Evolutionary conservation across 768 basidiomycete genomes (phyloP).

Genomic region (Pleurotus tuber-regium): DNA sequence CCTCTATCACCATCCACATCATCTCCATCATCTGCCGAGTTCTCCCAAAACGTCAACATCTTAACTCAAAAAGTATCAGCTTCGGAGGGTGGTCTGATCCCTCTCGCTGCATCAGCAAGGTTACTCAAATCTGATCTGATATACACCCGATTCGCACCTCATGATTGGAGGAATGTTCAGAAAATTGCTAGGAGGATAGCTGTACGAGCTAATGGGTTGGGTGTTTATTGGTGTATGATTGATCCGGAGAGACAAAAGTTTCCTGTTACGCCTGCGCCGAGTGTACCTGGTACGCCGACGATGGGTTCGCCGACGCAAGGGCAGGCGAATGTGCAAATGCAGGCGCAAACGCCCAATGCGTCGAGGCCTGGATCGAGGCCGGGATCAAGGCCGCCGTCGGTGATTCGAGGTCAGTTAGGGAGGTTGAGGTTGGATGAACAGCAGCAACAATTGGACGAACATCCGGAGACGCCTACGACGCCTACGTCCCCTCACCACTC

Average conservation of each 20-base stretch:
- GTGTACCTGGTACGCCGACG: not conserved
- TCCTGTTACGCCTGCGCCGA: conserved; percentile 41
- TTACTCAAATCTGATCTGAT: conserved; percentile 59
- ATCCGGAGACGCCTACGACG: not conserved
- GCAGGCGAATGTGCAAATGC: not conserved
- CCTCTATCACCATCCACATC: conserved; percentile 28
- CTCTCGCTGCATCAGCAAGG: conserved; percentile 48
- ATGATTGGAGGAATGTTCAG: conserved; percentile 53
- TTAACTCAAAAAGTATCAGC: conserved; percentile 32
- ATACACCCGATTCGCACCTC: conserved; percentile 57
- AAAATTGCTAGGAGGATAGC: conserved; percentile 45
- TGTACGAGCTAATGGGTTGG: conserved; percentile 61
- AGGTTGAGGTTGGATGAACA: not conserved
- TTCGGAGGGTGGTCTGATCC: conserved; percentile 49
- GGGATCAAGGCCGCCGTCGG: conserved; percentile 1
- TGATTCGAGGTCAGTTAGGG: not conserved
- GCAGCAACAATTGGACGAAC: not conserved
- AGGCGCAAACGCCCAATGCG: not conserved
- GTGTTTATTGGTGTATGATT: conserved; percentile 58
- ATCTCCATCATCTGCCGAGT: conserved; percentile 26
- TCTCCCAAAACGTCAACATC: conserved; percentile 26
- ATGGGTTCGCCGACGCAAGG: not conserved
- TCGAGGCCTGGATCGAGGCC: not conserved
- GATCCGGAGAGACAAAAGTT: conserved; percentile 62
- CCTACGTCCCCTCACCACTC: conserved; percentile 4